These are phyloP conservation scores for Ambrosia trifida DNA, from an alignment of 129 eudicot species.

Conservation along the genomic window DNA sequence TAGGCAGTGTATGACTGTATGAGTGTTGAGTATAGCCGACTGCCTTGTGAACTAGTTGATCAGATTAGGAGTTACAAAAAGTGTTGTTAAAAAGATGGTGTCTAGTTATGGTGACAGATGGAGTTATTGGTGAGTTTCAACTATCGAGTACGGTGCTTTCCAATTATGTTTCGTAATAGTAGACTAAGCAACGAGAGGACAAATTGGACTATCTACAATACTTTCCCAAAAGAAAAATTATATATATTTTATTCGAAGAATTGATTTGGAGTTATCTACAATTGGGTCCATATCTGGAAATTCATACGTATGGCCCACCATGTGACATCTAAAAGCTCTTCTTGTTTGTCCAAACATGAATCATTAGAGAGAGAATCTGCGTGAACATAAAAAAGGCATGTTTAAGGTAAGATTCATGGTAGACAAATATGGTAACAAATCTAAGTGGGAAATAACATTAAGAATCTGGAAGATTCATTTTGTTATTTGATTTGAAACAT, in stretches of 20 bases:
- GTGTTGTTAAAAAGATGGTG: too few relatives aligned
- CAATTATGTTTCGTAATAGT: not conserved
- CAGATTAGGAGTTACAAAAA: too few relatives aligned
- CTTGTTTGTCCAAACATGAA: constrained; percentile 26
- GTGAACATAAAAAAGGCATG: constrained; percentile 1
- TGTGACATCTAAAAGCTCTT: constrained; percentile 21
- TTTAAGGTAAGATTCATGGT: constrained; percentile 30
- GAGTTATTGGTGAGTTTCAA: not conserved
- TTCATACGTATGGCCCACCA: constrained; percentile 20
- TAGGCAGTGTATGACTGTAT: too few relatives aligned
- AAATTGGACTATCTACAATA: not conserved
- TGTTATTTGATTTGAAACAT: not conserved
- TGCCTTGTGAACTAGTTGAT: too few relatives aligned
- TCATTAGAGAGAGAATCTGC: constrained; percentile 27
- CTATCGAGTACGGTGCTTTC: too few relatives aligned
- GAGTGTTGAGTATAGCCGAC: too few relatives aligned
- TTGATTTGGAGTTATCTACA: constrained; percentile 4
- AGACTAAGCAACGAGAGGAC: not conserved
- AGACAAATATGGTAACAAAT: constrained; percentile 21
- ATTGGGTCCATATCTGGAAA: constrained; percentile 2
- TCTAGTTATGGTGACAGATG: too few relatives aligned
- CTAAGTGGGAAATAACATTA: constrained; percentile 14
- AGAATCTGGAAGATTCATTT: not conserved
- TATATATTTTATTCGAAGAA: not conserved
- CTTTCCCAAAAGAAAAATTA: not conserved